A percentile compares a stretch with the other conserved stretches of the same genome.
phyloP scores from a whole-genome alignment of 192 early-diverging fungal species.

The Oehlia diaphana region DNA sequence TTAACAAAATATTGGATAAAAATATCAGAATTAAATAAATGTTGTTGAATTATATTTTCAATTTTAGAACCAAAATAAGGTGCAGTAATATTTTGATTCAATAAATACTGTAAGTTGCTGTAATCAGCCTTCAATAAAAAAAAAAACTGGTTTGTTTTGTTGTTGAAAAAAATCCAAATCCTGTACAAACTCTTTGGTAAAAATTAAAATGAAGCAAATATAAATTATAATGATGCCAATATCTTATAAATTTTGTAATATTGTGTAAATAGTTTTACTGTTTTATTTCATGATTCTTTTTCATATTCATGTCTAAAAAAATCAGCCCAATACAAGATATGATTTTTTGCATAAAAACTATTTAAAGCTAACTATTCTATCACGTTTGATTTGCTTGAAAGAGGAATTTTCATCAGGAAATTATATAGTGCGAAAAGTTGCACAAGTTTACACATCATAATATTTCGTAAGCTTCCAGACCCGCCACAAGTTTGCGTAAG shows the following conservation, averaged over 20 bases:
- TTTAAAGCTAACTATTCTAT: slow-evolving; percentile 7
- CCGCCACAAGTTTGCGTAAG: no score
- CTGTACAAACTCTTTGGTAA: background rate
- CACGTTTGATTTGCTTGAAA: background rate
- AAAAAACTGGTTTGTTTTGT: slow-evolving; percentile 4
- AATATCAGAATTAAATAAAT: background rate
- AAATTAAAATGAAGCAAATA: slow-evolving; percentile 11
- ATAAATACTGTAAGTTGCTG: slow-evolving; percentile 8
- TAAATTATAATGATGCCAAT: slow-evolving; percentile 4
- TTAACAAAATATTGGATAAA: slow-evolving; percentile 1
- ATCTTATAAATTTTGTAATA: background rate
- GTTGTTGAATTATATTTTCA: background rate
- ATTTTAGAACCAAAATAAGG: background rate
- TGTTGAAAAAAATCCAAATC: no score
- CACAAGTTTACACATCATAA: no score
- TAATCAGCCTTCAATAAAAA: background rate
- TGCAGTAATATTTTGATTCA: background rate
- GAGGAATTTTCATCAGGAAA: no score
- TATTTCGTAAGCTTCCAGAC: no score
- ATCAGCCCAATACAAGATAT: slow-evolving; percentile 19
- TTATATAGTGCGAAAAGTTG: no score
- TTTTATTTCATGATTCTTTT: background rate
- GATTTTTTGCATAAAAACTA: slow-evolving; percentile 24
- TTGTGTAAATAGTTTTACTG: background rate
- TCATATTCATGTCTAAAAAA: background rate